Evolutionary conservation across 805 yeast genomes (phyloP).

Genomic region (Clavispora phyllophila): DNA sequence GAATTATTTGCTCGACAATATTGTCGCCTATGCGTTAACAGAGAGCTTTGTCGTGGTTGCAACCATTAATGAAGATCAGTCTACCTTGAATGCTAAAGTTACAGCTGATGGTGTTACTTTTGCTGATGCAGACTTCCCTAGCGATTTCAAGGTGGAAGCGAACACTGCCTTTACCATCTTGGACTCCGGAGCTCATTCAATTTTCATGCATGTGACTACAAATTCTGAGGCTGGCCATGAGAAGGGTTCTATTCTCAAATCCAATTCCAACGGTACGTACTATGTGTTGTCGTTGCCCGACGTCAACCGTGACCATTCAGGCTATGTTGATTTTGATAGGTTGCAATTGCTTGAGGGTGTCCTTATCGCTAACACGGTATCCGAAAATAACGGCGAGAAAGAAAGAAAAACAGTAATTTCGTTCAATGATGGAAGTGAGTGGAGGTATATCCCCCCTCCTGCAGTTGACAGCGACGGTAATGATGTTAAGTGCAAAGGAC

Average conservation of each 20-base stretch:
- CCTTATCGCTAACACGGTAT: constrained; percentile 65
- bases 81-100: constrained; percentile 58
- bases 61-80: constrained; percentile 38
- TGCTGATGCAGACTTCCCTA: constrained; percentile 78
- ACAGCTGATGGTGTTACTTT: constrained; percentile 73
- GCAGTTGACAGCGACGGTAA: constrained; percentile 55
- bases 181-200: constrained; percentile 63
- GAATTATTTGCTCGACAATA: constrained; percentile 45
- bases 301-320: constrained; percentile 69
- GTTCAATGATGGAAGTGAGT: constrained; percentile 87
- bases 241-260: constrained; percentile 76
- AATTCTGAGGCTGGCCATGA: constrained; percentile 45
- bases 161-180: constrained; percentile 69
- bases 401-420: constrained; percentile 68
- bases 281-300: constrained; percentile 62
- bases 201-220: constrained; percentile 82
- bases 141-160: constrained; percentile 49
- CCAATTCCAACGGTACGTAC: constrained; percentile 87
- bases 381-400: constrained; percentile 51
- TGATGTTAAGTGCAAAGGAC: constrained; percentile 47
- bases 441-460: constrained; percentile 75
- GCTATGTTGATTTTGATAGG: constrained; percentile 86
- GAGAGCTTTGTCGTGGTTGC: constrained; percentile 76
- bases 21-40: constrained; percentile 70
- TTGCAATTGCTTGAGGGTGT: constrained; percentile 83